Evolutionary conservation across 2,329 filamentous ascomycete genomes (phyloP).

Genomic region (Gnomoniopsis sp.): DNA sequence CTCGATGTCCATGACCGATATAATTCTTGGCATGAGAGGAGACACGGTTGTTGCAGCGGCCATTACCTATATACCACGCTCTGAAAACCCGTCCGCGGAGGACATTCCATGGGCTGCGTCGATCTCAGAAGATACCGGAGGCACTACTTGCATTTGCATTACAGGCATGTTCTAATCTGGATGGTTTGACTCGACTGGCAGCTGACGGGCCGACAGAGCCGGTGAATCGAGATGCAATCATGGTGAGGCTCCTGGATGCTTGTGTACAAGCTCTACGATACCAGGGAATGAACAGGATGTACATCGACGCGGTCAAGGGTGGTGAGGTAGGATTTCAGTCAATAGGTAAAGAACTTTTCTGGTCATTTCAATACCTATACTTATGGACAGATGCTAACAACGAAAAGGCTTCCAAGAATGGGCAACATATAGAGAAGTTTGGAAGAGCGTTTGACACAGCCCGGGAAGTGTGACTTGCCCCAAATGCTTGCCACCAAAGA

Average conservation of each 20-base stretch:
- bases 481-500: neutral
- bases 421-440: slow-evolving; percentile 55
- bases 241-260: slow-evolving; percentile 50
- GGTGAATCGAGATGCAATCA: slow-evolving; percentile 43
- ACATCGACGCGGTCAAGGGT: slow-evolving; percentile 52
- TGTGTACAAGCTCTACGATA: slow-evolving; percentile 45
- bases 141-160: slow-evolving; percentile 59
- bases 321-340: slow-evolving; percentile 48
- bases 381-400: slow-evolving; percentile 4
- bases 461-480: neutral
- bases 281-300: slow-evolving; percentile 51
- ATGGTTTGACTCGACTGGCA: neutral
- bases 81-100: slow-evolving; percentile 41
- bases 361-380: too few species aligned
- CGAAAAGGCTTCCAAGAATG: slow-evolving; percentile 53
- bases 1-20: slow-evolving; percentile 45
- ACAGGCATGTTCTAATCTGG: slow-evolving; percentile 38
- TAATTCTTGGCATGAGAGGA: slow-evolving; percentile 51
- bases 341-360: slow-evolving; percentile 44
- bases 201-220: slow-evolving; percentile 33
- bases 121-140: slow-evolving; percentile 50
- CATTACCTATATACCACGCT: slow-evolving; percentile 48
- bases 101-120: slow-evolving; percentile 55
- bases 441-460: slow-evolving; percentile 36
- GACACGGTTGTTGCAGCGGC: slow-evolving; percentile 49